phyloP scores from a whole-genome alignment of 108 stramenopile genomes.

The Discostella stelligeroides region DNA sequence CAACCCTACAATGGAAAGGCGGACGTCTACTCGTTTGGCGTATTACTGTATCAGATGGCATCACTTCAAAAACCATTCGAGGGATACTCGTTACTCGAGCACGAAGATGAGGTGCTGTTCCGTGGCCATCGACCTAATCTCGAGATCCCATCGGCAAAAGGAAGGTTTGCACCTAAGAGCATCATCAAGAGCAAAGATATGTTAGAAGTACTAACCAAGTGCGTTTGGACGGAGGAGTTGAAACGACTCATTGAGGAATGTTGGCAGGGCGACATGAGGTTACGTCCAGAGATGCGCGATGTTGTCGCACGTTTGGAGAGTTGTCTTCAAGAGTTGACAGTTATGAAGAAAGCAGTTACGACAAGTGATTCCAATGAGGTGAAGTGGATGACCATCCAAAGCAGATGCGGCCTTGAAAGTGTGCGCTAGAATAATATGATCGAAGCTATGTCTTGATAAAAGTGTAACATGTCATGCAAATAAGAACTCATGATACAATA shows the following conservation, averaged over 20 bases:
- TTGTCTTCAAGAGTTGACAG: too few species aligned
- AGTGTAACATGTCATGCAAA: too few species aligned
- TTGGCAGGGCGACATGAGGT: slow-evolving; percentile 20
- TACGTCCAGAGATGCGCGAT: slow-evolving; percentile 30
- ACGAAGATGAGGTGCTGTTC: slow-evolving; percentile 25
- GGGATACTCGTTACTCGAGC: slow-evolving; percentile 21
- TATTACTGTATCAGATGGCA: slow-evolving; percentile 71
- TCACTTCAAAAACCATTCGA: slow-evolving; percentile 53
- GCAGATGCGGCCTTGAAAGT: too few species aligned
- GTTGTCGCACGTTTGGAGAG: too few species aligned
- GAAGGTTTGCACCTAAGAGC: not conserved
- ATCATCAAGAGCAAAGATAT: not conserved
- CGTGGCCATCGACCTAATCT: slow-evolving; percentile 11
- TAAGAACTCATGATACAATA: too few species aligned
- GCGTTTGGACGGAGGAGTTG: slow-evolving; percentile 19
- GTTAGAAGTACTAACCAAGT: slow-evolving; percentile 1
- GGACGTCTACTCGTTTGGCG: slow-evolving; percentile 69
- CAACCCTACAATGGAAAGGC: slow-evolving; percentile 44
- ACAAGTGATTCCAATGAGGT: too few species aligned
- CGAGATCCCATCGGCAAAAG: not conserved
- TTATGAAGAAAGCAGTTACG: too few species aligned
- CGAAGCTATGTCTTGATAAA: too few species aligned
- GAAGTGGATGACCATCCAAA: too few species aligned
- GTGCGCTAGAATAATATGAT: too few species aligned
- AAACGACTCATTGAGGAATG: slow-evolving; percentile 21